Evolutionary conservation across 2,329 filamentous ascomycete genomes (phyloP).

Genomic region (Venturia asperata): DNA sequence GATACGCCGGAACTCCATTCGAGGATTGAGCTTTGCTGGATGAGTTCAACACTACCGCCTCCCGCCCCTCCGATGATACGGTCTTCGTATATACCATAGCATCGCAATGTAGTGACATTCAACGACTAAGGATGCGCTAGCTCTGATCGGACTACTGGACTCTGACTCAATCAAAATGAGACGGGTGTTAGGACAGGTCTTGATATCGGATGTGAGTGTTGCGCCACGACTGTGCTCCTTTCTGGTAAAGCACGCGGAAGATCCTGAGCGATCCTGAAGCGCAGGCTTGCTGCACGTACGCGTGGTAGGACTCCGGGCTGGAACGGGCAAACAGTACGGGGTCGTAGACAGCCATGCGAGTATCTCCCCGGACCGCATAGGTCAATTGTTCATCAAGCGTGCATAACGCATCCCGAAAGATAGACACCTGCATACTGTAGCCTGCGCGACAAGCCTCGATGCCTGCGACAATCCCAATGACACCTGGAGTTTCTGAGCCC

Average conservation of each 20-base stretch:
- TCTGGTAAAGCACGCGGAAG: not conserved
- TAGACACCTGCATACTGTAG: not conserved
- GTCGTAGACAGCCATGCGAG: not conserved
- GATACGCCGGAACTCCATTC: not conserved
- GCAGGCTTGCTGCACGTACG: not conserved
- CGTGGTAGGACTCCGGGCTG: not conserved
- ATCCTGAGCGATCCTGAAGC: not conserved
- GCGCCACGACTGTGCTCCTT: not conserved
- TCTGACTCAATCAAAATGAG: constrained; percentile 1
- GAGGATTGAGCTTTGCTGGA: not conserved
- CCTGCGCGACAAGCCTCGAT: too few relatives aligned
- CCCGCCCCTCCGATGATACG: not conserved
- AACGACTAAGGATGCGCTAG: not conserved
- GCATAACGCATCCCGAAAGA: not conserved
- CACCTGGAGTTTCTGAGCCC: not conserved
- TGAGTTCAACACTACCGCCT: not conserved
- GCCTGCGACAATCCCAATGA: not conserved
- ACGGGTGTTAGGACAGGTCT: not conserved
- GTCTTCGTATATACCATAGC: not conserved
- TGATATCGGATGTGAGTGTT: not conserved
- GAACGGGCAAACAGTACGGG: not conserved
- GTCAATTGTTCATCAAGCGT: not conserved
- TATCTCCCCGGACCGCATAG: not conserved
- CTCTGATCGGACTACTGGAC: not conserved
- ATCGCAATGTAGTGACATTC: not conserved